Conservation (phyloP, 73 alveolate species). For the Paramecium caudatum region DNA sequence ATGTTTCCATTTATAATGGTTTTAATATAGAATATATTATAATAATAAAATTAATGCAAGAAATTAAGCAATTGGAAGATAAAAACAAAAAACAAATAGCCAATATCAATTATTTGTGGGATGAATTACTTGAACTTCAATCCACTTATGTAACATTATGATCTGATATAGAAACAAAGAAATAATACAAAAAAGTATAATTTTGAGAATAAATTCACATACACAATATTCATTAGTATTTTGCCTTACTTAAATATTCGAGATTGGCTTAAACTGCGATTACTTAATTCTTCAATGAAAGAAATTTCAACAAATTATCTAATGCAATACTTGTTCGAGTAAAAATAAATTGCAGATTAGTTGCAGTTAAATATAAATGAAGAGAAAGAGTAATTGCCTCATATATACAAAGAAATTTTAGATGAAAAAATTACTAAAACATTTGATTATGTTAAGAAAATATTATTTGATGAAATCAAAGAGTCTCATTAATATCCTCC, state of each 20-base stretch:
- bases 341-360: too few relatives aligned
- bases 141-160: not conserved
- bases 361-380: too few relatives aligned
- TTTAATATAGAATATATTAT: too few relatives aligned
- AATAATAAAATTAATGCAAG: too few relatives aligned
- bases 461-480: not conserved
- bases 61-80: not conserved
- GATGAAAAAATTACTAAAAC: too few relatives aligned
- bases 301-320: slow-evolving; percentile 16
- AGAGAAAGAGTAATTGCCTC: too few relatives aligned
- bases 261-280: not conserved
- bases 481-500: not conserved
- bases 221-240: not conserved
- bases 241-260: not conserved
- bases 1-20: too few relatives aligned
- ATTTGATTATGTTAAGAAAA: too few relatives aligned
- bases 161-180: not conserved
- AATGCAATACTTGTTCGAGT: too few relatives aligned
- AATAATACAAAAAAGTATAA: not conserved
- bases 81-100: not conserved
- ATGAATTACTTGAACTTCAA: not conserved
- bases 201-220: not conserved
- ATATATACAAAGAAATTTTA: too few relatives aligned
- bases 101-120: not conserved
- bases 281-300: not conserved